Percentiles rank a stretch among this genome's conserved stretches.
phyloP scores from a whole-genome alignment of 108 stramenopile genomes.

The Nannochloropsis salina region DNA sequence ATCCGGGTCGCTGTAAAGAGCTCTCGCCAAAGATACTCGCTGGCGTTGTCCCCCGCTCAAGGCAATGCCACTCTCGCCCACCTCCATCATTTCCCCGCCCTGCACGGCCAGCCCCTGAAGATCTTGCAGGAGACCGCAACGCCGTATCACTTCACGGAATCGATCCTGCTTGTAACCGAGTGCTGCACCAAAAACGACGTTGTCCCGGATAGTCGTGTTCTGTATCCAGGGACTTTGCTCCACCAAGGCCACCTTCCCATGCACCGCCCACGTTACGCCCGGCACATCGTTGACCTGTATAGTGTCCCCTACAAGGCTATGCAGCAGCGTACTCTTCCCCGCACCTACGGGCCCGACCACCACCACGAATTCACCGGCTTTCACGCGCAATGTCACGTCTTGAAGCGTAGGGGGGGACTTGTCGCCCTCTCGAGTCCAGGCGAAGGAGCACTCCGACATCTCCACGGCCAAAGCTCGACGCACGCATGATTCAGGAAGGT shows the following conservation, averaged over 20 bases:
- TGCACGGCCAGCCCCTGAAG: neutral
- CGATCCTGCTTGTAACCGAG: neutral
- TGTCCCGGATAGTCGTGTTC: neutral
- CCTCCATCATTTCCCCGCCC: slow-evolving; percentile 13
- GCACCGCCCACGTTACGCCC: neutral
- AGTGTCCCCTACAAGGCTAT: slow-evolving; percentile 9
- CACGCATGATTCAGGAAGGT: no score
- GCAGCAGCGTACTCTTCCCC: slow-evolving; percentile 14
- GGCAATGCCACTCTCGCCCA: neutral
- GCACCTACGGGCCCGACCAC: neutral
- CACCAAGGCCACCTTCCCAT: slow-evolving; percentile 9
- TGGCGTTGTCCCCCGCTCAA: slow-evolving; percentile 83
- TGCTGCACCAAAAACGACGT: neutral
- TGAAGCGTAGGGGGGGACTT: neutral
- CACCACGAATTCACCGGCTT: neutral
- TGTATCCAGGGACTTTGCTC: neutral
- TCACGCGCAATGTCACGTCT: neutral
- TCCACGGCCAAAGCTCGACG: neutral
- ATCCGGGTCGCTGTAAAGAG: slow-evolving; percentile 80
- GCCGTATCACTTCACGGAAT: neutral
- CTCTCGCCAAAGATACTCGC: slow-evolving; percentile 88
- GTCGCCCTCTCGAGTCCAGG: neutral
- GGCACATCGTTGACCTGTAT: neutral
- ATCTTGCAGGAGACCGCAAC: neutral
- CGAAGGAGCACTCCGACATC: neutral